Evolutionary conservation across 768 basidiomycete genomes (phyloP).

Genomic region (Kwoniella dendrophila): DNA sequence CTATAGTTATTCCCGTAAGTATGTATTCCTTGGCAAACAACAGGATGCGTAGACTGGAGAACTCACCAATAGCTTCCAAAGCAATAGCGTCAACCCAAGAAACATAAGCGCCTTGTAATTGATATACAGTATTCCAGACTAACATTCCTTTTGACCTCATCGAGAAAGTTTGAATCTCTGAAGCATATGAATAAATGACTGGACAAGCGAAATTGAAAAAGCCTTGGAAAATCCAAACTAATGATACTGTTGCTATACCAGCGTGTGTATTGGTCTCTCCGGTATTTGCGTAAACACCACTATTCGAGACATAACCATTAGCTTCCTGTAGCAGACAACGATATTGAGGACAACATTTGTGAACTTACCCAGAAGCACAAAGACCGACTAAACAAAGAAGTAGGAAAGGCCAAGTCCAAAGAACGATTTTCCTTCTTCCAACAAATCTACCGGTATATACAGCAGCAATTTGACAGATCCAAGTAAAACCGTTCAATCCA

Average conservation of each 20-base stretch:
- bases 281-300: constrained; percentile 48
- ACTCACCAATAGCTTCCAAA: constrained; percentile 46
- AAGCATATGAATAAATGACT: constrained; percentile 32
- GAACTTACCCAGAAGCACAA: constrained; percentile 44
- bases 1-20: constrained; percentile 6
- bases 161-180: constrained; percentile 56
- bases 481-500: constrained; percentile 55
- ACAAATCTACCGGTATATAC: constrained; percentile 50
- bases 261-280: constrained; percentile 36
- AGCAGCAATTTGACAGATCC: constrained; percentile 53
- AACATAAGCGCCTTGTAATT: constrained; percentile 72
- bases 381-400: constrained; percentile 50
- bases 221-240: constrained; percentile 55
- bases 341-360: neutral
- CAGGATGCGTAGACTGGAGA: neutral
- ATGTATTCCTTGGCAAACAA: neutral
- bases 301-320: constrained; percentile 1
- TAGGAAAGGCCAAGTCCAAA: constrained; percentile 54
- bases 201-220: constrained; percentile 52
- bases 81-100: constrained; percentile 69
- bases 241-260: constrained; percentile 50
- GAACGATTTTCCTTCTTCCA: constrained; percentile 51
- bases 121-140: constrained; percentile 57
- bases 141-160: constrained; percentile 56
- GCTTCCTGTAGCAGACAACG: neutral